phyloP scores from a whole-genome alignment of 2,329 filamentous ascomycete species.

The Fusarium xyrophilum region DNA sequence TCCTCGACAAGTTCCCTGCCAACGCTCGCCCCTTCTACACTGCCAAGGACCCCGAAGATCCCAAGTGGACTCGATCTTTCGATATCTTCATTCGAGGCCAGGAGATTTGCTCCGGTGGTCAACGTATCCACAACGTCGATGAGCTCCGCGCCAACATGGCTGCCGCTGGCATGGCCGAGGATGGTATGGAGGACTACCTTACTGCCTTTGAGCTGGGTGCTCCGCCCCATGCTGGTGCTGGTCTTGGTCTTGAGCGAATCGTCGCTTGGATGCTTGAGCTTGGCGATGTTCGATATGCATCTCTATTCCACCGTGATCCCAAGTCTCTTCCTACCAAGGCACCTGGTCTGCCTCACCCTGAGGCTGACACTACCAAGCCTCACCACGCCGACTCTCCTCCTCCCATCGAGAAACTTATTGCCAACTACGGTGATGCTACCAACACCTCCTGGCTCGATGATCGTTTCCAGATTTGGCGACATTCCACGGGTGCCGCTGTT shows the following conservation, averaged over 20 bases:
- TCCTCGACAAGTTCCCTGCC: constrained; percentile 90
- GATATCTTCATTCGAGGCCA: constrained; percentile 95
- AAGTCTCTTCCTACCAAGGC: constrained; percentile 78
- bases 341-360: constrained; percentile 78
- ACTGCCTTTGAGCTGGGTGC: constrained; percentile 87
- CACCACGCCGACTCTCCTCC: constrained; percentile 65
- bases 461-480: constrained; percentile 86
- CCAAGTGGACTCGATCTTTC: constrained; percentile 84
- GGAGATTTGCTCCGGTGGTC: constrained; percentile 89
- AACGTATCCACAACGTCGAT: constrained; percentile 84
- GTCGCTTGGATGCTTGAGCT: constrained; percentile 85
- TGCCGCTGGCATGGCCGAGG: constrained; percentile 75
- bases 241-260: constrained; percentile 88
- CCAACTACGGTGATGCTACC: constrained; percentile 93
- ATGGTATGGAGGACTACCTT: constrained; percentile 90
- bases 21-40: constrained; percentile 90
- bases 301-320: constrained; percentile 86
- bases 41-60: constrained; percentile 78
- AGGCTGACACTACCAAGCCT: constrained; percentile 74
- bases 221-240: constrained; percentile 87
- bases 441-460: constrained; percentile 95
- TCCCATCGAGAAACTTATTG: constrained; percentile 83
- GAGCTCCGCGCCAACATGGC: constrained; percentile 81
- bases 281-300: constrained; percentile 87
- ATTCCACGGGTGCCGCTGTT: constrained; percentile 82